Base-by-base conservation (phyloP, 169 alveolate species). In the Sarcocystis neurona region DNA sequence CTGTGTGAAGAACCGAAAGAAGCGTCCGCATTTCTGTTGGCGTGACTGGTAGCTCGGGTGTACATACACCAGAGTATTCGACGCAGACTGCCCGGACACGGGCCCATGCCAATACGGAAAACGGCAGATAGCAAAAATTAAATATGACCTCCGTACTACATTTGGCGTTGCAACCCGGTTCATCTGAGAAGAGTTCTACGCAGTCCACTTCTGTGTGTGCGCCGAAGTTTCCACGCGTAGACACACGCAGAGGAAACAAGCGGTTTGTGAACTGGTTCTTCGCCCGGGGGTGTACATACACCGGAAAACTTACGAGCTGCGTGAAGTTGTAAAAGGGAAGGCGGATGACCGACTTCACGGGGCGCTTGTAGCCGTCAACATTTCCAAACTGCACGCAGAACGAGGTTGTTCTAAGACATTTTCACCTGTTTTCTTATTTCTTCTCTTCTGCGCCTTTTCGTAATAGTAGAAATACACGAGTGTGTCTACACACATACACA, bases 361-460 rank as follows among this genome's bases (percentile, higher is more conserved):
- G 84, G 63, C 78, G 6, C 46, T 66, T 63, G 75, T 48, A 79
- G 78, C 88, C 88, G 75, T 53, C 77, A 84, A 79, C 56, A 58
- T 88, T 88, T 2, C 92, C 92, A 60, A 74, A 77, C 92, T 88
- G 88, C 12, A 77, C 53, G n/a, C n/a, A n/a, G n/a, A n/a, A n/a
- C n/a, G n/a, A n/a, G n/a, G n/a, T n/a, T n/a, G n/a, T n/a, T n/a
- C n/a, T n/a, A n/a, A n/a, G n/a, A n/a, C n/a, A n/a, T n/a, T n/a
- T n/a, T n/a, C n/a, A n/a, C n/a, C n/a, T n/a, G n/a, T n/a, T n/a
- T n/a, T n/a, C n/a, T n/a, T n/a, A n/a, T n/a, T n/a, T n/a, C n/a
- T n/a, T n/a, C n/a, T n/a, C n/a, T n/a, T n/a, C n/a, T n/a, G n/a
- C n/a, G n/a, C n/a, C n/a, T n/a, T n/a, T n/a, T n/a, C n/a, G n/a